phyloP scores from a whole-genome alignment of 31 red algal species.

The Endocladia muricata region DNA sequence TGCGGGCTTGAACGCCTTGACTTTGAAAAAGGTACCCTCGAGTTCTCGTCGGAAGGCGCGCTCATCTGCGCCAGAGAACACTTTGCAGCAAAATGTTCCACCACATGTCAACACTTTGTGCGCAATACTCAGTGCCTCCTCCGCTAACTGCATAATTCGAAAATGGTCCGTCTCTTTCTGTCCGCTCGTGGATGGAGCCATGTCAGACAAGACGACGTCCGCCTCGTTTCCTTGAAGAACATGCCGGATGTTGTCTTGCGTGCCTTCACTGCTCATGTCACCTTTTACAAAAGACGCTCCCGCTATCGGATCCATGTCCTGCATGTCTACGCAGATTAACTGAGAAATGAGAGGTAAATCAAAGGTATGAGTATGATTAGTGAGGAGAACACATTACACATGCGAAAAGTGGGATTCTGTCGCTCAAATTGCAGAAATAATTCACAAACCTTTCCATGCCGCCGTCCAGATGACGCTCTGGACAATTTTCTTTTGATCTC shows the following conservation, averaged over 20 bases:
- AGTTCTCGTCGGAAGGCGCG: conserved; percentile 18
- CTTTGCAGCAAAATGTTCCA: conserved; percentile 65
- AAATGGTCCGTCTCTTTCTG: conserved; percentile 56
- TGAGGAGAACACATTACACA: too few relatives aligned
- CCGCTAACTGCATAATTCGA: conserved; percentile 43
- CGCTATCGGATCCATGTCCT: conserved; percentile 57
- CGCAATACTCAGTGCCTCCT: conserved; percentile 34
- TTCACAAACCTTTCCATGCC: conserved; percentile 33
- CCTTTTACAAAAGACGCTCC: conserved; percentile 65
- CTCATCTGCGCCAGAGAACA: conserved; percentile 69
- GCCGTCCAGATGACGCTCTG: too few relatives aligned
- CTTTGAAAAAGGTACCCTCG: conserved; percentile 26
- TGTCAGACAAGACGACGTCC: conserved; percentile 80
- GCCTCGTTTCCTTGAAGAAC: conserved; percentile 50
- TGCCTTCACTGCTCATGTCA: conserved; percentile 17
- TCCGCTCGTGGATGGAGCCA: conserved; percentile 76
- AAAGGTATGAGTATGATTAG: not conserved
- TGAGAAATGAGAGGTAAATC: not conserved
- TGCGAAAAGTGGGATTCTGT: too few relatives aligned
- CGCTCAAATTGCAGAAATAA: too few relatives aligned
- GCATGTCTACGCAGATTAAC: conserved; percentile 72
- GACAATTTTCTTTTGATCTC: too few relatives aligned
- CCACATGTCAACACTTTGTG: conserved; percentile 32
- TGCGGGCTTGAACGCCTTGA: conserved; percentile 37
- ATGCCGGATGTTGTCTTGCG: conserved; percentile 25